Evolutionary conservation across 331 rosid genomes (phyloP), one percentile per base, ranked within the genome.

Genomic region (Pyrus hybrid): DNA sequence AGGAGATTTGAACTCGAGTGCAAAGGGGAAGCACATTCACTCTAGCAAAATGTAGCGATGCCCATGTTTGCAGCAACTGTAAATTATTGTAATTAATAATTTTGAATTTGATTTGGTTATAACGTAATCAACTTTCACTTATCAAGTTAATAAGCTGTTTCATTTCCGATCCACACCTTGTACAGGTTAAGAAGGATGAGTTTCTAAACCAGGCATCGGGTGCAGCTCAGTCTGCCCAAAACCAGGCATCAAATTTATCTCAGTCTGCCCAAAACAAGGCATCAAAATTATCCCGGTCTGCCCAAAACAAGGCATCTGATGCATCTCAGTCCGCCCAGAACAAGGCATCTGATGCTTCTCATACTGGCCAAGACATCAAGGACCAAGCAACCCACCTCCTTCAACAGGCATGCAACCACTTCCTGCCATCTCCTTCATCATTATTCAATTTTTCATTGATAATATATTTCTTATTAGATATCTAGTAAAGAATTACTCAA

Each of bases 381-480:
- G 83, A 67, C 18, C 88, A 87, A 82, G 83, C 88, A 70, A 68
- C 88, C 62, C 70, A 28, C 77, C 62, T 87, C 77, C 69, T 87
- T 65, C 91, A 87, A 80, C 91, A 87, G 91, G 91, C 54, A 49
- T 49, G 20, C 54, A 51, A 43, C 3, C 21, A 61, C 61, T 23
- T 54, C 13, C n/a, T 18, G 25, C 43, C n/a, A 11, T 41, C 17
- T 63, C 21, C 58, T 32, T 23, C 45, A 13, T 6, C 13, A 41
- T 66, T 29, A 32, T 60, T 20, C 33, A n/a, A 23, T 11, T 23
- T 51, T 51, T 51, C 6, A 51, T 17, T 0, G 7, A 5, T 17
- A 49, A 49, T 5, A 58, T 58, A 21, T 58, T 58, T 58, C 29
- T 58, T 12, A 2, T 58, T 58, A 58, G 28, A 60, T 58, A 22